phyloP scores from a whole-genome alignment of 2,329 filamentous ascomycete genomes.

The Lachnellula cervina region DNA sequence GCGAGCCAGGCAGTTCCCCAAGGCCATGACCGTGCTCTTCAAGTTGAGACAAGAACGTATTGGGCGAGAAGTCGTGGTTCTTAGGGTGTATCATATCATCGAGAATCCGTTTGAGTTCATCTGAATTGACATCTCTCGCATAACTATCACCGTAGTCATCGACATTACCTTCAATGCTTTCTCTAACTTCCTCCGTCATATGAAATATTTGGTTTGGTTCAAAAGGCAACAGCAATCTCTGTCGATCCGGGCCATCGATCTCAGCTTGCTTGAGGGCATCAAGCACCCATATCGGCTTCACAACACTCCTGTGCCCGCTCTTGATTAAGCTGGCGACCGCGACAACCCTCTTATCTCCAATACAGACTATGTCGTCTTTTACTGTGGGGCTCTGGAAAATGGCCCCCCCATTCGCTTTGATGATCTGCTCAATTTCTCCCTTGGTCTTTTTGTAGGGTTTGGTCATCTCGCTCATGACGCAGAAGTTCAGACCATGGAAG shows the following conservation, averaged over 20 bases:
- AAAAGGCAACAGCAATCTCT: conserved; percentile 56
- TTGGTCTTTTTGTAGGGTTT: conserved; percentile 71
- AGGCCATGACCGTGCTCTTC: conserved; percentile 51
- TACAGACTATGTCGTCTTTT: conserved; percentile 58
- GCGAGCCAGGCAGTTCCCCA: conserved; percentile 43
- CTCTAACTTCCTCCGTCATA: conserved; percentile 51
- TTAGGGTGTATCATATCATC: conserved; percentile 42
- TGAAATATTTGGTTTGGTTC: conserved; percentile 67
- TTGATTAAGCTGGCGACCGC: conserved; percentile 83
- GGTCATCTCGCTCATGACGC: conserved; percentile 71
- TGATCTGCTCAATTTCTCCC: conserved; percentile 69
- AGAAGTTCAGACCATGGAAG: conserved; percentile 76
- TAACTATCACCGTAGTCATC: conserved; percentile 84
- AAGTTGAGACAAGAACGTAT: conserved; percentile 49
- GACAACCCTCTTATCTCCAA: conserved; percentile 76
- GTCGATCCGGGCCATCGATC: conserved; percentile 42
- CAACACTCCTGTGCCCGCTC: conserved; percentile 62
- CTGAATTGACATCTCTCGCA: conserved; percentile 58
- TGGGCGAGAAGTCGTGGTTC: conserved; percentile 41
- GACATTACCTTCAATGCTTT: conserved; percentile 54
- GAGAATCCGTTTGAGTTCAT: conserved; percentile 56
- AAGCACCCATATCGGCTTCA: conserved; percentile 76
- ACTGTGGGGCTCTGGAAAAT: conserved; percentile 70
- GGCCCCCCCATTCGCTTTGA: conserved; percentile 78
- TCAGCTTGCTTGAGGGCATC: conserved; percentile 57